These are phyloP conservation scores for Coniferiporia sulphurascens DNA, from an alignment of 1,284 basidiomycete species.

Conservation along the genomic window DNA sequence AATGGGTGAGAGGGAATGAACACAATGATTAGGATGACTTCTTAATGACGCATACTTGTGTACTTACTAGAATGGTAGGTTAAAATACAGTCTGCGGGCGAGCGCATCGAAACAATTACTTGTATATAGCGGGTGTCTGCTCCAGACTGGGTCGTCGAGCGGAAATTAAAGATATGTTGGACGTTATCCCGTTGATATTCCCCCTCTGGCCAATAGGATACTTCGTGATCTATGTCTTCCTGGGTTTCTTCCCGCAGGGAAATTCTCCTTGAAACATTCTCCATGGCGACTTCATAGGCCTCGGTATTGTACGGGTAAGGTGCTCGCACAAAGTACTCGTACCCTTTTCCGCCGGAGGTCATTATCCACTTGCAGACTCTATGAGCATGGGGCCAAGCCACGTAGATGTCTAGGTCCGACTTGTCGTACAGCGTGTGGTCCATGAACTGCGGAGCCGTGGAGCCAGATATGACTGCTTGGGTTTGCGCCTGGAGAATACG, in stretches of 20 bases:
- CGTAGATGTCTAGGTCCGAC: conserved; percentile 22
- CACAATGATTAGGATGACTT: too few relatives aligned
- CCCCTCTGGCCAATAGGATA: not conserved
- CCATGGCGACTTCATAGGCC: too few relatives aligned
- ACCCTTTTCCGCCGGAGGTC: not conserved
- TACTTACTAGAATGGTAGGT: conserved; percentile 14
- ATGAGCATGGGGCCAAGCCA: not conserved
- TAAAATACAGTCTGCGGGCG: conserved; percentile 5
- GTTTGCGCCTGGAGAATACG: conserved; percentile 21
- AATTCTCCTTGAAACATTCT: too few relatives aligned
- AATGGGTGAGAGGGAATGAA: not conserved
- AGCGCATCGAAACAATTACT: not conserved
- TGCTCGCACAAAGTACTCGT: not conserved
- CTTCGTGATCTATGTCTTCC: not conserved
- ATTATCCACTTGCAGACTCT: conserved; percentile 17
- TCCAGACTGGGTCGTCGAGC: too few relatives aligned
- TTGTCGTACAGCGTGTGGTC: conserved; percentile 19
- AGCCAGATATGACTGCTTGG: conserved; percentile 20
- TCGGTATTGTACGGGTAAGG: not conserved
- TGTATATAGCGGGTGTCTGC: not conserved
- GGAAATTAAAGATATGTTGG: not conserved
- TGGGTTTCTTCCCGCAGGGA: too few relatives aligned
- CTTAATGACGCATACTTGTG: not conserved
- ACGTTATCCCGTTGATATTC: not conserved
- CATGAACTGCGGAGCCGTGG: conserved; percentile 21